Percentiles rank a stretch among this genome's conserved stretches.
Evolutionary conservation across 768 basidiomycete genomes (phyloP).

Genomic region (Tulasnella sp.): DNA sequence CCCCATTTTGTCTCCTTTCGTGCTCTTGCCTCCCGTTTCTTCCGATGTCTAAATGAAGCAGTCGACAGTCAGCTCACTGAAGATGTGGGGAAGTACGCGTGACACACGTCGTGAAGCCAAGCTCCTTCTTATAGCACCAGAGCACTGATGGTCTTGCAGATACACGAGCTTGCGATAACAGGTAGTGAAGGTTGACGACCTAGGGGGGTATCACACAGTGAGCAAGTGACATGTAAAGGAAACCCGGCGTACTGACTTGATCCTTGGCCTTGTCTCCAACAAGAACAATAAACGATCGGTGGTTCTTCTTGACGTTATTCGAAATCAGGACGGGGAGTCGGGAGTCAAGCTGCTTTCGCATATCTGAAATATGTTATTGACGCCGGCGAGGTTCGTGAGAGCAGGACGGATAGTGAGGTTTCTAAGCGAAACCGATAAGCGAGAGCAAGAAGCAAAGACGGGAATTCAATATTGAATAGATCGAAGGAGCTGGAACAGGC

Average conservation of each 20-base stretch:
- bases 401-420: no score
- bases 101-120: conserved; percentile 84
- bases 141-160: conserved; percentile 84
- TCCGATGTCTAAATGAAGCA: conserved; percentile 57
- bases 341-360: conserved; percentile 56
- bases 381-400: no score
- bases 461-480: no score
- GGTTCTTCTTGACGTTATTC: conserved; percentile 87
- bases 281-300: conserved; percentile 90
- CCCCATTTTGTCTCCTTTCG: conserved; percentile 94
- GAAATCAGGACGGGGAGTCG: conserved; percentile 86
- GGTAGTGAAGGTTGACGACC: conserved; percentile 91
- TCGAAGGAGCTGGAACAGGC: no score
- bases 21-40: conserved; percentile 93
- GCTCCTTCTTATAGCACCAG: conserved; percentile 99
- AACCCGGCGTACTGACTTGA: conserved; percentile 44
- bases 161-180: conserved; percentile 83
- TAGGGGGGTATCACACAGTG: conserved; percentile 29
- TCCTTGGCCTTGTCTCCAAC: conserved; percentile 91
- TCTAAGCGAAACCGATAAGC: no score
- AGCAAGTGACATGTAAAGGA: background rate
- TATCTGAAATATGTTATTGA: background rate
- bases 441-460: no score
- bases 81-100: background rate
- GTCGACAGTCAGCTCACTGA: background rate